Base-by-base conservation (phyloP, 148 eudicot genomes). In the Vaccinium myrtillus region DNA sequence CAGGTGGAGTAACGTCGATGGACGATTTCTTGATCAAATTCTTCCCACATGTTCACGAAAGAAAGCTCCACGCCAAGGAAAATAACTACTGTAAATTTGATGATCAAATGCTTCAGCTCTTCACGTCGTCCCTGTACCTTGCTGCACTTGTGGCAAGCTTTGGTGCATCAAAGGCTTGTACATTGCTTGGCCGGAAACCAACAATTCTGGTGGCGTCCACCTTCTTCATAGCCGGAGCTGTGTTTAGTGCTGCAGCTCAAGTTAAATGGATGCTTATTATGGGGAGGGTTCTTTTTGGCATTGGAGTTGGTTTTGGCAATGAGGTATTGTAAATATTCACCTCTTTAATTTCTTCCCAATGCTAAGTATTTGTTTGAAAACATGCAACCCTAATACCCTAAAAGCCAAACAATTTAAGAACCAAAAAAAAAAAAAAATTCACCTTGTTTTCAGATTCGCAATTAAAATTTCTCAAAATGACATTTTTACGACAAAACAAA, bases 1-100 rank as follows among this genome's bases (percentile, higher is more conserved):
- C 77, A 92, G 98, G 95, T 27, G 98, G 98, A 15, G 98, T 94
- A 32, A 90, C 94, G 0, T 88, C 91, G 2, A 94, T 94, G 98
- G 98, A 93, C 77, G 95, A 93, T 76, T 94, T 94, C 90, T 78
- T 94, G 84, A 83, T 82, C 8, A 85, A 94, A 50, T 94, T 94
- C 87, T 93, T 94, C 71, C 97, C 95, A 1, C 12, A 61, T 5
- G 91, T 94, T 25, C 80, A 91, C 69, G 87, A 83, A 14, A 88
- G 85, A 74, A 94, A 94, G 85, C 80, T 83, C 13, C 86, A 67
- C 51, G 98, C 92, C 0, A 71, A 82, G 12, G 98, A 94, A 75
- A 77, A 93, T 84, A 94, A 94, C 69, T 94, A 93, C 89, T 94
- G 98, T 82, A 92, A 93, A 89, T 94, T 85, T 69, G 91, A 94